These are phyloP conservation scores for Sarcomyxa edulis DNA, from an alignment of 768 basidiomycete species.

Conservation along the genomic window DNA sequence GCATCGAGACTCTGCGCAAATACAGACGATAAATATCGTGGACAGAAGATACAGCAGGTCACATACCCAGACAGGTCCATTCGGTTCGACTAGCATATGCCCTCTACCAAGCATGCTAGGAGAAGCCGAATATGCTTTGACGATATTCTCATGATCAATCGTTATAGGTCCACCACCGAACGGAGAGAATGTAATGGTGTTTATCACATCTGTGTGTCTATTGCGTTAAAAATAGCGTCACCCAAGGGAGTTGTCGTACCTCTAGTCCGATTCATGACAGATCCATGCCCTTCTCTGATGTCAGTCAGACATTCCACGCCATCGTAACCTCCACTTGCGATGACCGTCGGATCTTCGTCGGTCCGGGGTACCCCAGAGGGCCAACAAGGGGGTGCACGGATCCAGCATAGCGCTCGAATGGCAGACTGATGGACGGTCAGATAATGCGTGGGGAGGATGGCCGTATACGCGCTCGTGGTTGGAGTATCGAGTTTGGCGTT, in stretches of 20 bases:
- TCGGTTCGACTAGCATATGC: slow-evolving; percentile 65
- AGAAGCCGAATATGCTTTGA: slow-evolving; percentile 70
- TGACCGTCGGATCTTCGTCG: slow-evolving; percentile 61
- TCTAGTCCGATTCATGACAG: slow-evolving; percentile 72
- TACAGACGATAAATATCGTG: too few species aligned
- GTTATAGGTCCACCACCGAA: slow-evolving; percentile 67
- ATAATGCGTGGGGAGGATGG: slow-evolving; percentile 66
- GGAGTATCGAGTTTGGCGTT: neutral
- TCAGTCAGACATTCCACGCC: slow-evolving; percentile 75
- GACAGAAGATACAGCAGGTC: neutral
- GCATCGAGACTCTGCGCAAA: slow-evolving; percentile 53
- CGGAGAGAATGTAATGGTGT: slow-evolving; percentile 58
- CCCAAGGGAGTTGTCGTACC: slow-evolving; percentile 31
- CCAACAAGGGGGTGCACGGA: slow-evolving; percentile 55
- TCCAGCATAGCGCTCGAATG: slow-evolving; percentile 72
- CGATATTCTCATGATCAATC: slow-evolving; percentile 78
- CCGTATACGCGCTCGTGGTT: slow-evolving; percentile 11
- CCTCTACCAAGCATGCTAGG: slow-evolving; percentile 73
- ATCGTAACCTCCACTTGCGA: slow-evolving; percentile 78
- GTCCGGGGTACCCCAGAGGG: slow-evolving; percentile 38
- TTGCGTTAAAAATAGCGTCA: slow-evolving; percentile 1
- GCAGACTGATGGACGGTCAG: slow-evolving; percentile 74
- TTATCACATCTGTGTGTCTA: slow-evolving; percentile 71
- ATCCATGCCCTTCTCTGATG: slow-evolving; percentile 62
- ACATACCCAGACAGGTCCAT: slow-evolving; percentile 81